Conservation (phyloP, 2,329 filamentous ascomycete species). For the Diplodia sapinea region DNA sequence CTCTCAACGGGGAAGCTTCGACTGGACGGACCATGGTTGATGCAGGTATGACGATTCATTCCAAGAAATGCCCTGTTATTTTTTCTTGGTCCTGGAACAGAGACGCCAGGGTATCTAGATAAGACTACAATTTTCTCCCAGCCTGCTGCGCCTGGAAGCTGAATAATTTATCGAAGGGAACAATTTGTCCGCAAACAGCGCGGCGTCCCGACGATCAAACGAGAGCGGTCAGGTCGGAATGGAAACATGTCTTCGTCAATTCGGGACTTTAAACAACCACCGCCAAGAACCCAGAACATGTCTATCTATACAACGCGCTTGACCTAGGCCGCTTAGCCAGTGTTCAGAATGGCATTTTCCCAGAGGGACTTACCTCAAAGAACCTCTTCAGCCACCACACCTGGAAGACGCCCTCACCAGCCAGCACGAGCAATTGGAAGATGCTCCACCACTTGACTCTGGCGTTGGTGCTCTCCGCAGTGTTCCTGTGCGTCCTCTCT, state of each 20-base stretch:
- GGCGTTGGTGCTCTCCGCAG: slow-evolving; percentile 95
- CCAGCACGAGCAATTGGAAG: slow-evolving; percentile 87
- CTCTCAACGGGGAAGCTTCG: not conserved
- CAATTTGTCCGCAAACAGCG: not conserved
- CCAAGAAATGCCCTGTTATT: not conserved
- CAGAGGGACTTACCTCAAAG: slow-evolving; percentile 71
- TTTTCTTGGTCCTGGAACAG: not conserved
- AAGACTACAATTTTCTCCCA: not conserved
- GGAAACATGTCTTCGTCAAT: slow-evolving; percentile 29
- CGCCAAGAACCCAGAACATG: slow-evolving; percentile 7
- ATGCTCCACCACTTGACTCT: slow-evolving; percentile 99
- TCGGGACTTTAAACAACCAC: slow-evolving; percentile 20
- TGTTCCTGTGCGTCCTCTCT: slow-evolving; percentile 93
- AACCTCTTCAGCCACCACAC: slow-evolving; percentile 99
- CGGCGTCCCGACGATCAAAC: not conserved
- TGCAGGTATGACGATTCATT: not conserved
- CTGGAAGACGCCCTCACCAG: slow-evolving; percentile 94
- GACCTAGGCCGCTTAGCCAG: slow-evolving; percentile 53
- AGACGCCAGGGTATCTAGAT: slow-evolving; percentile 22
- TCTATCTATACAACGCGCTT: slow-evolving; percentile 64
- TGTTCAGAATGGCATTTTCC: slow-evolving; percentile 23
- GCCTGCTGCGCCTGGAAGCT: not conserved
- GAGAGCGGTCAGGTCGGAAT: not conserved
- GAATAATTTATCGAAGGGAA: not conserved
- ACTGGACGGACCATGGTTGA: not conserved